Base-by-base conservation (phyloP, 352 stramenopile genomes). In the Globisporangium canariense region DNA sequence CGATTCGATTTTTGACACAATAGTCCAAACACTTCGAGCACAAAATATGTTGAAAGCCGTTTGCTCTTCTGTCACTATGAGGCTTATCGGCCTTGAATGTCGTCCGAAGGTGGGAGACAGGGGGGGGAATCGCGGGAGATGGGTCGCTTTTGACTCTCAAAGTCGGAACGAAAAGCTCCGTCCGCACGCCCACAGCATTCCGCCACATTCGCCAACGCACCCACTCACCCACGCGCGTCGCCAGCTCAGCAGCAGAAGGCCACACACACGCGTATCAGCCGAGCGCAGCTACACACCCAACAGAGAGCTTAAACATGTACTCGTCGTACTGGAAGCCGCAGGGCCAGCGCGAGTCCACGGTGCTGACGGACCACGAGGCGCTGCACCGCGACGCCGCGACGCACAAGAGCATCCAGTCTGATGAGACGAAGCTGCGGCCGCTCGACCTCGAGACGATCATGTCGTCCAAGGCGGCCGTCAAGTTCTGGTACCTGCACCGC, bases 401-500 rank as follows among this genome's bases (percentile, higher is more conserved):
- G 64, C 86, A 95, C 75, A 81, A 83, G 64, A 74, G 56, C 32
- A 75, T 95, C 60, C 86, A 95, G 79, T 93, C 83, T 46, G 80
- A 92, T 55, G 86, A 95, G 69, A 90, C 74, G 32, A 70, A 84
- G 65, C 70, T 95, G 55, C 86, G 84, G 30, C 84, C 84, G 51
- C 76, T 95, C 46, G 86, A 95, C 50, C 70, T 95, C 18, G 86
- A 95, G 71, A 93, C 86, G 40, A 92, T 95, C 73, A 91, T 95
- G 81, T 89, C 76, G 49, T 91, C 81, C 66, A 95, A 93, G 66
- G 84, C 81, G 13, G 86, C 83, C 49, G 86, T 95, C 73, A 95
- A 95, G 79, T 95, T 90, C 68, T 95, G 86, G 86, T 95, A 95
- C 66, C 67, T 95, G 30, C 86, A 95, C 59, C 86, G 86, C 16